These are phyloP conservation scores for Goniomonas avonlea DNA, from an alignment of 78 protist species.

Conservation along the genomic window DNA sequence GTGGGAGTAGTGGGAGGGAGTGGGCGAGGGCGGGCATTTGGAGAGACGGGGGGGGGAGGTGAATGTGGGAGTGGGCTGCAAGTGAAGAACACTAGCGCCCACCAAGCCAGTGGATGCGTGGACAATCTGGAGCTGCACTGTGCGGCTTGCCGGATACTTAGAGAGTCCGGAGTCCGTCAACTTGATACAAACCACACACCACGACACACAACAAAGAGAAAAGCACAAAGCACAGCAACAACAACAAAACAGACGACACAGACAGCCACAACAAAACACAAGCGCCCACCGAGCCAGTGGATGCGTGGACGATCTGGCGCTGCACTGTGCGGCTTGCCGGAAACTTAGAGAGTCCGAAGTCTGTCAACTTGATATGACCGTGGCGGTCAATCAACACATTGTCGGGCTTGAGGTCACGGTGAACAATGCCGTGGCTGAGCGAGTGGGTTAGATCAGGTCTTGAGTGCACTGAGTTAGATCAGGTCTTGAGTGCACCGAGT, in stretches of 20 bases:
- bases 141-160: no score
- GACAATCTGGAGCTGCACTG: no score
- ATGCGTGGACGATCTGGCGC: no score
- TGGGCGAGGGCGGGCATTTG: no score
- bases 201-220: not conserved
- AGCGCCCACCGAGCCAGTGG: not conserved
- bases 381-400: constrained; percentile 4
- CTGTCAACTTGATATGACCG: constrained; percentile 19
- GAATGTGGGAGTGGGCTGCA: no score
- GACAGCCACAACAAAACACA: not conserved
- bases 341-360: constrained; percentile 15
- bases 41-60: no score
- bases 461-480: no score
- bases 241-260: not conserved
- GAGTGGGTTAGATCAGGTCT: no score
- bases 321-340: no score
- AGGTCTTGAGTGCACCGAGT: no score
- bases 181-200: not conserved
- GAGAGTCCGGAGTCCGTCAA: constrained; percentile 14
- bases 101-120: not conserved
- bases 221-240: not conserved
- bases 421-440: no score
- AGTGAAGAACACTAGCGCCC: not conserved
- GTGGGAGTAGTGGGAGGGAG: no score
- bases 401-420: constrained; percentile 26